Evolutionary conservation across 2,329 filamentous ascomycete genomes (phyloP).

Genomic region (Aspergillus thermomutatus): DNA sequence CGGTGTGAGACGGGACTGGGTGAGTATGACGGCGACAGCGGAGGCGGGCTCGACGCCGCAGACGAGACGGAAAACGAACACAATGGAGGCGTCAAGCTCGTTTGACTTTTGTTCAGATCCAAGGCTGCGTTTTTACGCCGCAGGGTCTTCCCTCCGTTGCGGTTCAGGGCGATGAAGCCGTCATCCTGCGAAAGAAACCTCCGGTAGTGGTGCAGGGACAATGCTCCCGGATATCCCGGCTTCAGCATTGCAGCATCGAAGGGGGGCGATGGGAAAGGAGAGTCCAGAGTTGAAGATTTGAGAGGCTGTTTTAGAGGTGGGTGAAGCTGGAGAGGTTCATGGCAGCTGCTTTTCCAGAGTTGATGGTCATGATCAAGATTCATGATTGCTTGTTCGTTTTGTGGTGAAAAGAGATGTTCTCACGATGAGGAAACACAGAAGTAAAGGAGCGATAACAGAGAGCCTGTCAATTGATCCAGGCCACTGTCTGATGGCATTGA

Average conservation of each 20-base stretch:
- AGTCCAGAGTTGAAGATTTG: neutral
- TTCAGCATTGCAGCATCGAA: neutral
- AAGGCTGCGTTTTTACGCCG: constrained; percentile 32
- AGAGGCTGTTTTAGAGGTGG: neutral
- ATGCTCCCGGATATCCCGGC: constrained; percentile 16
- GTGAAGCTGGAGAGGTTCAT: constrained; percentile 3
- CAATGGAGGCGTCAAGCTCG: constrained; percentile 13
- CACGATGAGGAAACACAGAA: neutral
- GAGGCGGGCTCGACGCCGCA: constrained; percentile 32
- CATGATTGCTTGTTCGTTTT: neutral
- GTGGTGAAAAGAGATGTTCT: neutral
- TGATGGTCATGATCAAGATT: neutral
- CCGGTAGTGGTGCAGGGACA: constrained; percentile 37
- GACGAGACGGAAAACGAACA: constrained; percentile 28
- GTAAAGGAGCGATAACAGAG: neutral
- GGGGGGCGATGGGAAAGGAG: neutral
- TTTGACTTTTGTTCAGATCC: constrained; percentile 27
- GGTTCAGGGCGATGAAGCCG: constrained; percentile 23
- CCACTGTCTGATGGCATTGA: neutral
- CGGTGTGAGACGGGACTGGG: constrained; percentile 27
- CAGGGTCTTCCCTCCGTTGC: constrained; percentile 25
- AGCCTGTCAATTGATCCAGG: neutral
- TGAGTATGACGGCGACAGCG: constrained; percentile 37
- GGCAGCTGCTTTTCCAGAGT: neutral
- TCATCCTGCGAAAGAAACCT: constrained; percentile 29